Evolutionary conservation across 257 asterid species (phyloP), one percentile per base, ranked within the genome.

Genomic region (Marsdenia floribunda): DNA sequence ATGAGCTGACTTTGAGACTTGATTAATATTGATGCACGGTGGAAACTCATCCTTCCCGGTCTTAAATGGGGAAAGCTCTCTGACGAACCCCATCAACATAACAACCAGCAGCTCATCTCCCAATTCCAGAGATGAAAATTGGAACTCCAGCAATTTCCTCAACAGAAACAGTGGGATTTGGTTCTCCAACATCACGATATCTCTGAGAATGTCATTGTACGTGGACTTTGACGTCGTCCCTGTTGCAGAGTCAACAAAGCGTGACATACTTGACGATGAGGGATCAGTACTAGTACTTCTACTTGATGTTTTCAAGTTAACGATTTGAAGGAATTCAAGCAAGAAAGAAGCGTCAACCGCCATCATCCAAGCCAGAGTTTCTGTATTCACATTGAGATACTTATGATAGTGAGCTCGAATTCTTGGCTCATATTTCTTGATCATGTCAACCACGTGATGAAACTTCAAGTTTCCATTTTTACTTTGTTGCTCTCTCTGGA

Each of bases 341-440:
- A 90, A 64, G 80, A 90, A 90, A 26, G 84, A 85, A 0, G 83
- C 82, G 24, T 90, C 93, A 29, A 90, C 77, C 11, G 86, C 91
- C 91, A 87, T 79, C 83, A 90, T 85, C 93, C 93, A 90, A 0
- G 89, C 86, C 13, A 90, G 66, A 2, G 96, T 86, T 59, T 90
- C 91, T 1, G 71, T 22, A 5, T 81, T 80, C 24, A 72, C 65
- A 55, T 40, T 54, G 29, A 90, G 33, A 15, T 86, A 87, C 78
- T 80, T 78, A 76, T 88, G 89, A 8, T 88, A 90, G 61, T 76
- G 72, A 49, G 87, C 86, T 18, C 96, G 87, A 54, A 87, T 82
- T 3, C 83, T 72, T 0, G 71, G 33, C 65, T 90, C 93, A 12
- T 57, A 53, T 29, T 77, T 72, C n/a, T 63, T 53, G 26, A 90